Conservation (phyloP, 345 rosid species). For the Toxicodendron radicans region DNA sequence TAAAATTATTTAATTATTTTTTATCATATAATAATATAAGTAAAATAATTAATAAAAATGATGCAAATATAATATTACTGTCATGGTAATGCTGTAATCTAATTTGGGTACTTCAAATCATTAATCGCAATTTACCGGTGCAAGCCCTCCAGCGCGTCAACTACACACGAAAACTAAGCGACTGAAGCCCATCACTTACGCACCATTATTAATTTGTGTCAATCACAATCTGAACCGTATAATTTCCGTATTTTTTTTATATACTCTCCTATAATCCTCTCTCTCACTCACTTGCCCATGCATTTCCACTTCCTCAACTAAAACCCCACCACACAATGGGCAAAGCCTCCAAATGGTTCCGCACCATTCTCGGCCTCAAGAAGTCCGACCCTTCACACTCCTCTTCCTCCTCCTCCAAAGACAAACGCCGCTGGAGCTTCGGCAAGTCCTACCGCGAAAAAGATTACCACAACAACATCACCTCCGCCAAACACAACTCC, state of each 20-base stretch:
- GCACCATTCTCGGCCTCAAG: conserved; percentile 63
- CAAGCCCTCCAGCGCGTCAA: neutral
- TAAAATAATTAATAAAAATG: too few relatives aligned
- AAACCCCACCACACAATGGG: conserved; percentile 45
- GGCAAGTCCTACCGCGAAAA: conserved; percentile 68
- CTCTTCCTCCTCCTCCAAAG: conserved; percentile 23
- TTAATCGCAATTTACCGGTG: too few relatives aligned
- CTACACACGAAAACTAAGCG: too few relatives aligned
- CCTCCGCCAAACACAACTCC: conserved; percentile 6
- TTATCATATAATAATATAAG: too few relatives aligned
- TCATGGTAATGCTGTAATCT: too few relatives aligned
- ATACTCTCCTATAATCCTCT: neutral
- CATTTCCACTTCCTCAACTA: conserved; percentile 5
- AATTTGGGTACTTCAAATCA: too few relatives aligned
- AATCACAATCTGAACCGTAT: neutral
- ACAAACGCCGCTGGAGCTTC: conserved; percentile 88
- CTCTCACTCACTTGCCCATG: conserved; percentile 9
- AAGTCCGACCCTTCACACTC: conserved; percentile 43
- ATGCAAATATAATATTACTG: too few relatives aligned
- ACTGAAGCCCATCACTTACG: neutral
- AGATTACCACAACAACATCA: neutral
- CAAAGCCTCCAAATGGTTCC: conserved; percentile 81
- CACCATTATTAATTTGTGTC: neutral
- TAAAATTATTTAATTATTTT: too few relatives aligned
- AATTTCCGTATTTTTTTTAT: conserved; percentile 11